Conservation (phyloP, 2,329 filamentous ascomycete genomes). For the Cladosporium sphaerospermum region DNA sequence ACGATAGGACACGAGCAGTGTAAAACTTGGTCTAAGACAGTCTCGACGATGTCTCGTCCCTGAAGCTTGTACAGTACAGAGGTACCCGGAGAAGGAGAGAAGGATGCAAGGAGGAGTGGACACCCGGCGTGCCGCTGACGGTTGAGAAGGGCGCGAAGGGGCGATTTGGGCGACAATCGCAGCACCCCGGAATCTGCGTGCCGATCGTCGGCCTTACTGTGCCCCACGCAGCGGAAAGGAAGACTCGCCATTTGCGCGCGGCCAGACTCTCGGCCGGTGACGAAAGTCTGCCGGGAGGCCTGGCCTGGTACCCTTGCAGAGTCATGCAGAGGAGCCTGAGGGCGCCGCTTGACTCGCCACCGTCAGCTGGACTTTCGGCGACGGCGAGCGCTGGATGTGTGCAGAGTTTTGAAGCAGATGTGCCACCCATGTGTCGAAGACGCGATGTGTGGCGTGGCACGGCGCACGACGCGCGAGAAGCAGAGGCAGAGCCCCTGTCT, state of each 20-base stretch:
- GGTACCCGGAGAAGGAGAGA: too few relatives aligned
- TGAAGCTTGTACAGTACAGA: too few relatives aligned
- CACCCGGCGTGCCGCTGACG: too few relatives aligned
- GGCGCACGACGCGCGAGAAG: not conserved
- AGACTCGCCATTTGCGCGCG: not conserved
- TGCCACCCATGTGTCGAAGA: too few relatives aligned
- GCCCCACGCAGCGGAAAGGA: not conserved
- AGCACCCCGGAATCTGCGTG: not conserved
- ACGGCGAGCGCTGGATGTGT: not conserved
- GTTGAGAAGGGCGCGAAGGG: too few relatives aligned
- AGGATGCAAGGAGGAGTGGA: too few relatives aligned
- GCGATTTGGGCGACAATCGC: too few relatives aligned
- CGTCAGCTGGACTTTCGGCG: not conserved
- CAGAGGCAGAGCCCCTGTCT: not conserved
- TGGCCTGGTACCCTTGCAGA: not conserved
- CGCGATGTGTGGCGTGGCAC: not conserved
- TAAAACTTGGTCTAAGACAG: too few relatives aligned
- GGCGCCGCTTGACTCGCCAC: not conserved
- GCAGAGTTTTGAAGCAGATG: not conserved
- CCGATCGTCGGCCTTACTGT: constrained; percentile 11
- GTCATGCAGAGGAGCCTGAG: constrained; percentile 3
- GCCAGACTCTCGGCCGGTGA: constrained; percentile 9
- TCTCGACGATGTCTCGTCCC: too few relatives aligned
- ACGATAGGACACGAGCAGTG: too few relatives aligned
- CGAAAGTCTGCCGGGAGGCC: not conserved